These are phyloP conservation scores for Leccinum broughii DNA, from an alignment of 768 basidiomycete genomes.

Conservation along the genomic window DNA sequence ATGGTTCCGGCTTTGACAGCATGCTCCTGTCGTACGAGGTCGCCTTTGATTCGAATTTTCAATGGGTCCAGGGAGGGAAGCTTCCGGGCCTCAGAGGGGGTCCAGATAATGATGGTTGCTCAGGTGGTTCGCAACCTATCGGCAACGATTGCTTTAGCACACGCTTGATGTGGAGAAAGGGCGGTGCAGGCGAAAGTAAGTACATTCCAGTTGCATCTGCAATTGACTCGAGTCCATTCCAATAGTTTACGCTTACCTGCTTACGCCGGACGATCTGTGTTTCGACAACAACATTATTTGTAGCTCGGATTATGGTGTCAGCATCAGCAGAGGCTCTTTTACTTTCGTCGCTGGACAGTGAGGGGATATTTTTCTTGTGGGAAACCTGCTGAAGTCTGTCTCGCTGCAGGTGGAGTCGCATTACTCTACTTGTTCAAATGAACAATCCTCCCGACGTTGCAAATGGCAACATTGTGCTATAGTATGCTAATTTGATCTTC, in stretches of 20 bases:
- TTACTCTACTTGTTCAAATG: conserved; percentile 76
- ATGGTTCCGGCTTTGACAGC: conserved; percentile 55
- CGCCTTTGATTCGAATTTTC: conserved; percentile 63
- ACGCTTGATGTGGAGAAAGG: conserved; percentile 73
- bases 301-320: conserved; percentile 77
- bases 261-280: conserved; percentile 61
- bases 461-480: conserved; percentile 74
- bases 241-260: conserved; percentile 81
- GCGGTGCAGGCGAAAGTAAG: conserved; percentile 70
- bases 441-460: conserved; percentile 66
- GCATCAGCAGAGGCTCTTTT: conserved; percentile 67
- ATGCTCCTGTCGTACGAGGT: conserved; percentile 78
- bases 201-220: not conserved
- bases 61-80: conserved; percentile 77
- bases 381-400: conserved; percentile 1
- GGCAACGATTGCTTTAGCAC: conserved; percentile 73
- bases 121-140: conserved; percentile 63
- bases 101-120: conserved; percentile 59
- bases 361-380: conserved; percentile 29
- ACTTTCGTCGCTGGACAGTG: conserved; percentile 62
- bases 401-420: conserved; percentile 57
- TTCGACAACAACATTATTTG: conserved; percentile 55
- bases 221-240: conserved; percentile 3
- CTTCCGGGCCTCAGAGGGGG: conserved; percentile 78
- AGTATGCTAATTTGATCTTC: conserved; percentile 44